Conservation (phyloP, 2,329 filamentous ascomycete species). For the Podosphaera xanthii region DNA sequence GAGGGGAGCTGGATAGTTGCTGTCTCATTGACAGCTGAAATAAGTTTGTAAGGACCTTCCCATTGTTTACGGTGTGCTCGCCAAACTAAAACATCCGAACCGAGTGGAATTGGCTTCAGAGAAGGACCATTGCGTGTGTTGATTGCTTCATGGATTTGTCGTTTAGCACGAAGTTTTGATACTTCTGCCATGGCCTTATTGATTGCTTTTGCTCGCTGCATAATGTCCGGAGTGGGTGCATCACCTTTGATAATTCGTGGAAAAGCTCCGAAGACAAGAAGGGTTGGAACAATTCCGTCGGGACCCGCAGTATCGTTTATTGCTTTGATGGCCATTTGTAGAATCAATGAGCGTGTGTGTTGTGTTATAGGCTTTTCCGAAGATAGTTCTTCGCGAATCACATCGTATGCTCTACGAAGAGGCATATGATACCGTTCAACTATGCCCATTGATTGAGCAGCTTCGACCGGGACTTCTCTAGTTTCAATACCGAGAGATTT, state of each 20-base stretch:
- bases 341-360: too few relatives aligned
- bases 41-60: not conserved
- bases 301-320: slow-evolving; percentile 1
- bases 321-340: not conserved
- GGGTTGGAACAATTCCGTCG: not conserved
- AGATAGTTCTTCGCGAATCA: not conserved
- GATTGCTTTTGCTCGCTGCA: not conserved
- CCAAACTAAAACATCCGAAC: slow-evolving; percentile 2
- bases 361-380: too few relatives aligned
- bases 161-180: slow-evolving; percentile 1
- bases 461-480: not conserved
- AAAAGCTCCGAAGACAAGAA: not conserved
- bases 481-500: not conserved
- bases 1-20: not conserved
- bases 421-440: not conserved
- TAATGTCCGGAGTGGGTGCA: not conserved
- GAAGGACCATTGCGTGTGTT: slow-evolving; percentile 1
- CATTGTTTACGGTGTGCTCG: not conserved
- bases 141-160: slow-evolving; percentile 1
- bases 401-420: not conserved
- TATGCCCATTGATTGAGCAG: not conserved
- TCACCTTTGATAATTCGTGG: not conserved
- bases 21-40: not conserved
- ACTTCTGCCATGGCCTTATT: slow-evolving; percentile 4
- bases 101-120: not conserved